Percentiles rank a stretch among this genome's conserved stretches.
Evolutionary conservation across 495 filamentous ascomycete species (phyloP).

Genomic region (Talaromyces nanjingensis): DNA sequence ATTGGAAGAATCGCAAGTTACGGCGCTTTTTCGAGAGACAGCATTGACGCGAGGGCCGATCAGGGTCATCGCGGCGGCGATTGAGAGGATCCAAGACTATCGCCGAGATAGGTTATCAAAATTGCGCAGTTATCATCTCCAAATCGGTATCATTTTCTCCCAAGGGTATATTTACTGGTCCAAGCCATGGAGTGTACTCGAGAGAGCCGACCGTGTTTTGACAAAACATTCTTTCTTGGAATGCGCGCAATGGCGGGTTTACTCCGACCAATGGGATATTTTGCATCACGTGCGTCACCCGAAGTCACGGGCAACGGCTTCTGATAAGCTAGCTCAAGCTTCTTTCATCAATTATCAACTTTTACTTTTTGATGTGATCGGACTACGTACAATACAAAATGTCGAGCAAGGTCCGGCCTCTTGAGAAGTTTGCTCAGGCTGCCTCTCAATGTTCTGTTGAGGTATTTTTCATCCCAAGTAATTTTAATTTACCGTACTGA

Average conservation of each 20-base stretch:
- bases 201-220: not conserved
- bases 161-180: not conserved
- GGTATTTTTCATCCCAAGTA: conserved; percentile 35
- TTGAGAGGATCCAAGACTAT: conserved; percentile 13
- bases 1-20: conserved; percentile 51
- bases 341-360: not conserved
- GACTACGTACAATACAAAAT: conserved; percentile 14
- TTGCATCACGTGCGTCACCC: not conserved
- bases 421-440: conserved; percentile 82
- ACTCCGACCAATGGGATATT: not conserved
- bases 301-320: not conserved
- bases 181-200: not conserved
- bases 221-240: not conserved
- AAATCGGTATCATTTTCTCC: not conserved
- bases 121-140: not conserved
- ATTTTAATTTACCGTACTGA: not conserved
- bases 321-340: not conserved
- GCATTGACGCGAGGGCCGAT: conserved; percentile 43
- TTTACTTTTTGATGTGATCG: not conserved
- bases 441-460: conserved; percentile 77
- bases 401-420: conserved; percentile 51
- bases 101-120: not conserved
- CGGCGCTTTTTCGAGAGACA: conserved; percentile 43
- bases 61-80: conserved; percentile 39
- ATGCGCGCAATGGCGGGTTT: not conserved